Evolutionary conservation across 805 yeast species (phyloP).

Genomic region (Cyberlindnera meyerae): DNA sequence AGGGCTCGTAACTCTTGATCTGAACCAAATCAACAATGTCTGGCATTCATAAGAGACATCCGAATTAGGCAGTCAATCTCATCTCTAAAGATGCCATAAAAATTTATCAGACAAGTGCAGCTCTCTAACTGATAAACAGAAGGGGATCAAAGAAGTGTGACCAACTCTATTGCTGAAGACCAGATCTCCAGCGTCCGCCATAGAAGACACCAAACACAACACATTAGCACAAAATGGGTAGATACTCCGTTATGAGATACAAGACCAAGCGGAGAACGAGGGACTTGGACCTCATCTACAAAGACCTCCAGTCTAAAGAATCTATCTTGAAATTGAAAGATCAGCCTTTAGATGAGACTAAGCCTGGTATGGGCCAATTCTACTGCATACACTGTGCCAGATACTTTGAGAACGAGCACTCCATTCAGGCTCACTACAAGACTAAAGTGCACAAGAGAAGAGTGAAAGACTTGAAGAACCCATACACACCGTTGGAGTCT

Average conservation of each 20-base stretch:
- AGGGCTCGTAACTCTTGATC: slow-evolving; percentile 4
- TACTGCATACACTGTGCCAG: slow-evolving; percentile 94
- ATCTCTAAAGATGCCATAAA: slow-evolving; percentile 1
- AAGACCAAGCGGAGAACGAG: slow-evolving; percentile 85
- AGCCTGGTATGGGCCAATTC: slow-evolving; percentile 92
- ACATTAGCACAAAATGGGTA: slow-evolving; percentile 53
- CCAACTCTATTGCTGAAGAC: too few relatives aligned
- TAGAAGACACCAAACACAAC: slow-evolving; percentile 3
- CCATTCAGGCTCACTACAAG: slow-evolving; percentile 67
- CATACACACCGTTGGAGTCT: slow-evolving; percentile 83
- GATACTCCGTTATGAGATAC: slow-evolving; percentile 79
- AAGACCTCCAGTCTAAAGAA: slow-evolving; percentile 63
- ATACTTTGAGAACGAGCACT: slow-evolving; percentile 74
- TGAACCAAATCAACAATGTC: neutral
- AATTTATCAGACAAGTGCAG: slow-evolving; percentile 6
- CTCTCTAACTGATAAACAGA: too few relatives aligned
- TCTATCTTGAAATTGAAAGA: slow-evolving; percentile 62
- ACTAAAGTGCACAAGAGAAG: slow-evolving; percentile 84
- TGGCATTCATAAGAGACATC: neutral
- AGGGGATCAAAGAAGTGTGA: too few relatives aligned
- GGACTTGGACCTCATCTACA: slow-evolving; percentile 77
- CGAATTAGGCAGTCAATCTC: slow-evolving; percentile 6
- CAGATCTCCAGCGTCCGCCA: too few relatives aligned
- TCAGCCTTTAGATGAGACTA: slow-evolving; percentile 83
- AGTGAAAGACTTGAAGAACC: slow-evolving; percentile 70